These are phyloP conservation scores for Colletotrichum sp. DNA, from an alignment of 2,329 filamentous ascomycete species.

Conservation along the genomic window DNA sequence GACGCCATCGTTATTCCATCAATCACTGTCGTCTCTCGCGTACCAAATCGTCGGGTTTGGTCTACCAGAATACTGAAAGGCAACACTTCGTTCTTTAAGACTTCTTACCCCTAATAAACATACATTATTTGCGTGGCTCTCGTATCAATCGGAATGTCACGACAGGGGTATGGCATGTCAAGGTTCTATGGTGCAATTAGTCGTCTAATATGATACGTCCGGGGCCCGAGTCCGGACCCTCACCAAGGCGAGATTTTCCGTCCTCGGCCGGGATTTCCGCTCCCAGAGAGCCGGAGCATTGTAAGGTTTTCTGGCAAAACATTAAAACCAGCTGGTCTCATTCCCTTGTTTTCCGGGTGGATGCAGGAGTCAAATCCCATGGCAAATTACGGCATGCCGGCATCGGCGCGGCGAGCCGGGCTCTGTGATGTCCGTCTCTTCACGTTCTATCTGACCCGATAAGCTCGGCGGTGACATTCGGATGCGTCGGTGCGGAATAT, in stretches of 20 bases:
- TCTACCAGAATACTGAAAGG: background rate
- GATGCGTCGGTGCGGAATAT: background rate
- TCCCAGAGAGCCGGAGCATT: background rate
- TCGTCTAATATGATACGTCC: background rate
- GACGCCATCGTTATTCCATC: background rate
- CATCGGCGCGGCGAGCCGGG: background rate
- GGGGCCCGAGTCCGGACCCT: background rate
- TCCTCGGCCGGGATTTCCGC: background rate
- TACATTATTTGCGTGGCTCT: background rate
- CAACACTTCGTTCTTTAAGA: background rate
- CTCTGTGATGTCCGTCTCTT: background rate
- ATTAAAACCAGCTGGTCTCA: background rate
- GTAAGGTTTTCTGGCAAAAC: background rate
- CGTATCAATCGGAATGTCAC: background rate
- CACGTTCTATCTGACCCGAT: background rate
- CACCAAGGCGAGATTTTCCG: background rate
- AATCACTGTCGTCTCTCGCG: background rate
- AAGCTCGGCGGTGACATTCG: background rate
- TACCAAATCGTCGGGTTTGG: background rate
- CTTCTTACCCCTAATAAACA: background rate
- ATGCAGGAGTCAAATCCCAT: background rate
- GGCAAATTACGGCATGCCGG: background rate
- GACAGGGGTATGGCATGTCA: background rate
- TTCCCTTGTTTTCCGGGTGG: background rate
- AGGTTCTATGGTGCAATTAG: background rate